Evolutionary conservation across 176 grass and related monocot genomes (phyloP), one percentile per base, ranked within the genome.

Genomic region (Thinopyrum elongatum): DNA sequence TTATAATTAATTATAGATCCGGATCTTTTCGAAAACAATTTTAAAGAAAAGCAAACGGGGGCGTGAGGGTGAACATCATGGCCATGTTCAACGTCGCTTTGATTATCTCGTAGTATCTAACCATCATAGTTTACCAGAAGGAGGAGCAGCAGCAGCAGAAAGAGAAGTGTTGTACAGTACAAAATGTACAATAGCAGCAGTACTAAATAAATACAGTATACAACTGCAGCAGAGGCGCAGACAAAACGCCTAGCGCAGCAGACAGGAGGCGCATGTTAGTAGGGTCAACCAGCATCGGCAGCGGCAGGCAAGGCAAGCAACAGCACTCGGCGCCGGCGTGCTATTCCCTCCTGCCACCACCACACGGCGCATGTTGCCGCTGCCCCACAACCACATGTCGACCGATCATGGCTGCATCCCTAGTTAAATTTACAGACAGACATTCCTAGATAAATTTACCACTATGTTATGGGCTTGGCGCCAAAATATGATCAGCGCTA

Each of bases 221-320:
- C 63, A 78, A 41, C 46, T 13, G 58, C 76, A 19, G 55, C 59
- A 76, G 67, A 35, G 42, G 78, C n/a, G 2, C n/a, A 31, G 87
- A 26, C 82, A 46, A 86, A 77, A 84, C 80, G 67, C 51, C 26
- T 25, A 73, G 66, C 84, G 25, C 72, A 47, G 34, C 59, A 80
- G 67, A 62, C 89, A 75, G 60, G 75, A 76, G 34, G 28, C 35
- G 68, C 89, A 80, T 76, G 85, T 84, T 91, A 62, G 85, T 91
- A 87, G 89, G 89, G 85, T 70, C 84, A 67, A 53, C 74, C 49
- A 7, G 49, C 58, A 76, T 11, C 4, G 74, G 25, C 17, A 47
- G 17, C 12, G 38, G 19, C 17, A 83, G 34, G 34, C 34, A 35
- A 35, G 25, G 57, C 15, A 84, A 57, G 53, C 49, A 53, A 53